Evolutionary conservation across 1,284 basidiomycete species (phyloP).

Genomic region (Chalciporus sp.): DNA sequence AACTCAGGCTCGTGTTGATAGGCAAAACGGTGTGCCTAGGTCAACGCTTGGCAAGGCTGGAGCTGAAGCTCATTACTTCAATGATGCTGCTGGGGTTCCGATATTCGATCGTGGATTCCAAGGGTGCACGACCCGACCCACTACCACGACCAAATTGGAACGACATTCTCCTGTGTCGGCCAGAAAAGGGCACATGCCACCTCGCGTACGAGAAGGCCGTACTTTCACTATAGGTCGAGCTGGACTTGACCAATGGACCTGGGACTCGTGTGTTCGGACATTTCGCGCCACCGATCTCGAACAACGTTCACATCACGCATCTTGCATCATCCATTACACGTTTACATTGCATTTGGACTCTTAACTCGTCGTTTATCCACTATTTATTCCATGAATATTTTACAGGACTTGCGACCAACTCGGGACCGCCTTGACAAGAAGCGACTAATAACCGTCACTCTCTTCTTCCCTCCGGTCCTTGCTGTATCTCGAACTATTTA

Average conservation of each 20-base stretch:
- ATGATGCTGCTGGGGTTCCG: constrained; percentile 65
- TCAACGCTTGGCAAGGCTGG: constrained; percentile 68
- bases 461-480: constrained; percentile 6
- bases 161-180: constrained; percentile 66
- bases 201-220: constrained; percentile 46
- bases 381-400: constrained; percentile 24
- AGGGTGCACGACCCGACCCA: constrained; percentile 44
- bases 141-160: constrained; percentile 74
- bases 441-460: constrained; percentile 6
- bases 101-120: constrained; percentile 53
- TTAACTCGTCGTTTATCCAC: constrained; percentile 19
- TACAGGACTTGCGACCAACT: constrained; percentile 13
- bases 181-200: constrained; percentile 53
- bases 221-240: constrained; percentile 28
- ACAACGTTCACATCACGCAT: constrained; percentile 4
- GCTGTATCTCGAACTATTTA: constrained; percentile 13
- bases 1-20: constrained; percentile 33
- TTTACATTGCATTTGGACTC: constrained; percentile 2
- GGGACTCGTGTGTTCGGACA: constrained; percentile 15
- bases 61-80: constrained; percentile 67
- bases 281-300: constrained; percentile 16
- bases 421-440: constrained; percentile 17
- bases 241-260: constrained; percentile 26
- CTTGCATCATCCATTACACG: constrained; percentile 20
- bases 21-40: constrained; percentile 70